A percentile compares a stretch with the other conserved stretches of the same genome.
phyloP scores from a whole-genome alignment of 352 stramenopile genomes.

The Globisporangium alternatum region DNA sequence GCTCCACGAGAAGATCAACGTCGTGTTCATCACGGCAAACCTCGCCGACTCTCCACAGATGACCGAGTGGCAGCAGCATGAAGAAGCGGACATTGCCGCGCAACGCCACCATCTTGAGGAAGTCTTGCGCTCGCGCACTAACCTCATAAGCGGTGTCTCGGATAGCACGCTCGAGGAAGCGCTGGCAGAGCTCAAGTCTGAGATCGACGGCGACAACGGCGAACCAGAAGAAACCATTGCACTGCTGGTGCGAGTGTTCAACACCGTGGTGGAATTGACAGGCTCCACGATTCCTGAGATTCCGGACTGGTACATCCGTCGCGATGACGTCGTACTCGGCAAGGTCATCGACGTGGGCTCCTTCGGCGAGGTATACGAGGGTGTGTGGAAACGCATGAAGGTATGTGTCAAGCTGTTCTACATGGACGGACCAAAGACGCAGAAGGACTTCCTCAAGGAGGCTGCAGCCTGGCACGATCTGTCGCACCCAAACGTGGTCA shows the following conservation, averaged over 20 bases:
- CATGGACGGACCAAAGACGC: conserved; percentile 18
- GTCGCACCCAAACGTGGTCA: conserved; percentile 34
- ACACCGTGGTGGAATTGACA: too few relatives aligned
- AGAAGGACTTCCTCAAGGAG: conserved; percentile 29
- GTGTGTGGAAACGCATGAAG: conserved; percentile 28
- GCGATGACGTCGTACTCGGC: conserved; percentile 25
- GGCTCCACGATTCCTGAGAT: conserved; percentile 11
- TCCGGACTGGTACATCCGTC: conserved; percentile 21
- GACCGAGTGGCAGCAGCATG: conserved; percentile 5
- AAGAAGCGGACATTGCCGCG: not conserved
- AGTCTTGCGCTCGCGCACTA: not conserved
- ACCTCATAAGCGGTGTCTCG: not conserved
- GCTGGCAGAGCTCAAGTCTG: not conserved
- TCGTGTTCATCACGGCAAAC: not conserved
- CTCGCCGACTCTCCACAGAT: not conserved
- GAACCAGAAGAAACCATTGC: not conserved
- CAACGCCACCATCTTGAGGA: conserved; percentile 7
- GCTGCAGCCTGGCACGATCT: conserved; percentile 33
- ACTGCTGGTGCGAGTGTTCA: too few relatives aligned
- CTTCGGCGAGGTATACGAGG: conserved; percentile 9
- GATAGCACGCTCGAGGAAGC: not conserved
- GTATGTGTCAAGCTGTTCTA: conserved; percentile 36
- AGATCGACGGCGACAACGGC: not conserved
- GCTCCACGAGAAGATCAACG: not conserved
- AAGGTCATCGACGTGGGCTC: conserved; percentile 24